These are phyloP conservation scores for Didymella keratinophila DNA, from an alignment of 2,329 filamentous ascomycete genomes.

Conservation along the genomic window DNA sequence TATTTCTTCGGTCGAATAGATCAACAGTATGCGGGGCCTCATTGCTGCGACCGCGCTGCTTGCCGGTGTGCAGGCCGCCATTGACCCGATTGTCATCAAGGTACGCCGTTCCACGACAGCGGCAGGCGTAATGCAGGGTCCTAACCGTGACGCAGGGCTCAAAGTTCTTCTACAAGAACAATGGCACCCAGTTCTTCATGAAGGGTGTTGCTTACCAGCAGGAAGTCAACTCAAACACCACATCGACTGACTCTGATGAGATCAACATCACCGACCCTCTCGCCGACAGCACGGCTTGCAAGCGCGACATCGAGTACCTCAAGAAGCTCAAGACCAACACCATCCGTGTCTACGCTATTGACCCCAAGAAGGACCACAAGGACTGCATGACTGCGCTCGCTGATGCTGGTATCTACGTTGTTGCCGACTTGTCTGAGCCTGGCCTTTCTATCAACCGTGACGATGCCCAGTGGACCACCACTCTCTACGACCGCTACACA, in stretches of 20 bases:
- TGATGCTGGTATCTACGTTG: constrained; percentile 90
- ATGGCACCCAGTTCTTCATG: constrained; percentile 83
- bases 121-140: constrained; percentile 8
- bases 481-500: constrained; percentile 82
- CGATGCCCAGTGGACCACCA: constrained; percentile 77
- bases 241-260: constrained; percentile 57
- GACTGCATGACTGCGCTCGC: constrained; percentile 85
- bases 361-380: constrained; percentile 79
- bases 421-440: constrained; percentile 89
- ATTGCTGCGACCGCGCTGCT: constrained; percentile 61
- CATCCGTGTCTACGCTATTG: constrained; percentile 93
- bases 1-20: constrained; percentile 28
- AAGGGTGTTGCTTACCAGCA: constrained; percentile 96
- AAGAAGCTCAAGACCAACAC: constrained; percentile 83
- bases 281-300: constrained; percentile 73
- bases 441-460: constrained; percentile 84
- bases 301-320: constrained; percentile 85
- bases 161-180: constrained; percentile 90
- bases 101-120: constrained; percentile 50
- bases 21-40: constrained; percentile 63
- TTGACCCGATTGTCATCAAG: constrained; percentile 75
- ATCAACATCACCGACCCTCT: constrained; percentile 81
- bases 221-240: constrained; percentile 64
- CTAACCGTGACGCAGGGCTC: constrained; percentile 62
- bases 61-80: constrained; percentile 61